Conservation (phyloP, 2,329 filamentous ascomycete genomes). For the Fonsecaea pedrosoi region DNA sequence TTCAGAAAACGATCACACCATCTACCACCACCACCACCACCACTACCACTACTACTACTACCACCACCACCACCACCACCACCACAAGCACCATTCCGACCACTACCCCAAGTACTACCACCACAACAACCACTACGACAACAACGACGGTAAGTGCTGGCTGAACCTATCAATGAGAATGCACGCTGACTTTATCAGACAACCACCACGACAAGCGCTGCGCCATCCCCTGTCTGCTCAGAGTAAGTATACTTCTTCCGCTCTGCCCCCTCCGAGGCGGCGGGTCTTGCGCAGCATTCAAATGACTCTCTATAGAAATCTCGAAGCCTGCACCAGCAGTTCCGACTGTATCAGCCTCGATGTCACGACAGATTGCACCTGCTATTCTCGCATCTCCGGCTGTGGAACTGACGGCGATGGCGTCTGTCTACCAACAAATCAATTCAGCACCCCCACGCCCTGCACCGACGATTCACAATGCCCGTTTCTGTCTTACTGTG, state of each 20-base stretch:
- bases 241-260: background rate
- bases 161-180: background rate
- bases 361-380: background rate
- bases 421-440: background rate
- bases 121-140: background rate
- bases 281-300: background rate
- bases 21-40: background rate
- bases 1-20: slow-evolving; percentile 3
- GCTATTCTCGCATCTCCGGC: background rate
- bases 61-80: background rate
- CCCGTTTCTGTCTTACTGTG: background rate
- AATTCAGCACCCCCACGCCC: background rate
- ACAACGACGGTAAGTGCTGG: background rate
- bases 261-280: background rate
- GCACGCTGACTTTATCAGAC: background rate
- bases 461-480: slow-evolving; percentile 1
- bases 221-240: background rate
- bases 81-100: slow-evolving; percentile 3
- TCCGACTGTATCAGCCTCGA: slow-evolving; percentile 1
- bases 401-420: background rate
- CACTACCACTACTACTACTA: background rate
- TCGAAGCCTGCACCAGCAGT: background rate
- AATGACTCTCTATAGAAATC: background rate
- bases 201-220: background rate
- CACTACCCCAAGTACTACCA: background rate